Conservation (phyloP, 1,284 basidiomycete genomes). For the Tausonia pullulans region DNA sequence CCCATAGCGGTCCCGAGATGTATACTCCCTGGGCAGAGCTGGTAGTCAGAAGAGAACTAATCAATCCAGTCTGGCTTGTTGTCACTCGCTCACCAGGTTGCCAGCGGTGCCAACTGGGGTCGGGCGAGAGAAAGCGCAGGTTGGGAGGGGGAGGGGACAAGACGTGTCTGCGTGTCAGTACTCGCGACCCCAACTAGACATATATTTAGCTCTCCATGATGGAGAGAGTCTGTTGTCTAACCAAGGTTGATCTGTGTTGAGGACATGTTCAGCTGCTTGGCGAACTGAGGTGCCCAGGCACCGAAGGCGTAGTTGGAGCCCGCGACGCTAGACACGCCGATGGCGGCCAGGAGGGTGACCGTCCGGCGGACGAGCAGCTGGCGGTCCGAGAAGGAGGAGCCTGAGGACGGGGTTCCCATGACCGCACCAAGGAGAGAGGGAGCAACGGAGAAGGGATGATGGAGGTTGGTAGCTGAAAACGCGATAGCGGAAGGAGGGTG, state of each 20-base stretch:
- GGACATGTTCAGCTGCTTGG: constrained; percentile 51
- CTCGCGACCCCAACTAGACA: not conserved
- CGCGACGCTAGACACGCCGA: not conserved
- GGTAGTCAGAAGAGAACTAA: not conserved
- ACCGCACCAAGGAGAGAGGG: no score
- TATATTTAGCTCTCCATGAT: constrained; percentile 17
- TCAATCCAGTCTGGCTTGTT: constrained; percentile 23
- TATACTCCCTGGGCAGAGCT: constrained; percentile 8
- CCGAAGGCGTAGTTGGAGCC: constrained; percentile 17
- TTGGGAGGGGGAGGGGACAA: constrained; percentile 22
- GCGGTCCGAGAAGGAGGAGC: no score
- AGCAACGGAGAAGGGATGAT: no score
- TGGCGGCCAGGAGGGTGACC: not conserved
- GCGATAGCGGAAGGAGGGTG: no score
- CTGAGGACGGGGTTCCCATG: no score
- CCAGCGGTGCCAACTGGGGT: constrained; percentile 35
- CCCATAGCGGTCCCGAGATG: constrained; percentile 45
- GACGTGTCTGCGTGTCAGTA: constrained; percentile 17
- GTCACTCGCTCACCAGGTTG: constrained; percentile 40
- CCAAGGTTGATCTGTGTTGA: constrained; percentile 68
- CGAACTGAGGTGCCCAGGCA: constrained; percentile 73
- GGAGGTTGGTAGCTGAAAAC: no score
- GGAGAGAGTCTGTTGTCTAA: not conserved
- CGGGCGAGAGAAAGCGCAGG: not conserved
- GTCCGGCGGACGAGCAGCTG: not conserved